Base-by-base conservation (phyloP, 495 filamentous ascomycete species). In the Diplogelasinospora grovesii region DNA sequence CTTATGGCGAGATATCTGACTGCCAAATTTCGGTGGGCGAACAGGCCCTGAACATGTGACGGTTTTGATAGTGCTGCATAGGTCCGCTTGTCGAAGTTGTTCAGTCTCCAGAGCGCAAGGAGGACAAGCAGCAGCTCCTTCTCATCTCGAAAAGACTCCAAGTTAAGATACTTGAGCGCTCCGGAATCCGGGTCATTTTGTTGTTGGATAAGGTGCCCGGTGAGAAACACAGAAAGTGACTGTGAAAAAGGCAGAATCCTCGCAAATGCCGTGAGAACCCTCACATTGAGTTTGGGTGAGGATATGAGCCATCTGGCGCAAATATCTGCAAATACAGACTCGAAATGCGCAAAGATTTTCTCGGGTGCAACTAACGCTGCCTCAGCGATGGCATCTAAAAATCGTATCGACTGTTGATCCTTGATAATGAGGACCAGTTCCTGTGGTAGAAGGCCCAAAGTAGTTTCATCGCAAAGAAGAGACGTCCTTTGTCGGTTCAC, bases 1-100 rank as follows among this genome's bases (percentile, higher is more conserved):
- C 85, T 74, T 33, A 94, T 72, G 10, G 87, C 81, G 35, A 99
- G 70, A 59, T 88, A 97, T 59, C 83, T 74, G 13, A 93, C 74
- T 5, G 71, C 61, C 22, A 52, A 63, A 22, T 76, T 65, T 28
- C 61, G 52, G 64, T 89, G 81, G 41, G 65, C 61, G 46, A 92
- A 78, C 8, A 90, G 71, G 29, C 58, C 57, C 60, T 86, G 79
- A 4, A 93, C 65, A 47, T 74, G 78, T 24, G 76, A 71, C 1
- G 83, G 81, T 8, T 69, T 74, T 14, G 88, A 69, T 41, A 73
- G 66, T 48, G 59, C 61, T 18, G 74, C 71, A 50, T 83, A 93
- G 1, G 69, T 72, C 19, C 73, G 64, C 43, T 77, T 70, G 49
- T 93, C 82, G 52, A 83, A 83, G 41, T 77, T 80, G 39, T 90